Percentiles rank a stretch among this genome's conserved stretches.
phyloP scores from a whole-genome alignment of 305 asterid genomes.

The Nicotiana rustica region DNA sequence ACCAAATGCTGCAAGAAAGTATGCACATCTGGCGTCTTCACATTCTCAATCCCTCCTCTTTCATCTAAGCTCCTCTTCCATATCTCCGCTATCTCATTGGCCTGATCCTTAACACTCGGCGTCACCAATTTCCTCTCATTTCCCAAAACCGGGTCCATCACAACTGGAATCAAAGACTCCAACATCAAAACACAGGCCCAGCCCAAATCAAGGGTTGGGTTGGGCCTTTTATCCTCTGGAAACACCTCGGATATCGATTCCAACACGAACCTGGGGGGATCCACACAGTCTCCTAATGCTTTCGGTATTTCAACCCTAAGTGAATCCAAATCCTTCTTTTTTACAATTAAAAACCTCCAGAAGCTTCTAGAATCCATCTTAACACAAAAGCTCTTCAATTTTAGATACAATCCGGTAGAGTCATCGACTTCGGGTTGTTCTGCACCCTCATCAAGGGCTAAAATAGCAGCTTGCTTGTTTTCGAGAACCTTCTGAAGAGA shows the following conservation, averaged over 20 bases:
- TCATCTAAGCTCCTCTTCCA: constrained; percentile 99
- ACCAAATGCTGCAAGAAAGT: constrained; percentile 97
- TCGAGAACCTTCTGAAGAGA: constrained; percentile 53
- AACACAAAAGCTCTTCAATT: constrained; percentile 60
- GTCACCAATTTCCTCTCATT: constrained; percentile 93
- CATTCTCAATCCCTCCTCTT: constrained; percentile 95
- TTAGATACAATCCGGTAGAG: constrained; percentile 65
- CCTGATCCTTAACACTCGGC: constrained; percentile 76
- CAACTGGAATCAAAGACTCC: constrained; percentile 91
- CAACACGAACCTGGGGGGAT: constrained; percentile 90
- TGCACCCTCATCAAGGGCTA: neutral
- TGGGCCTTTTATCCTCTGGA: constrained; percentile 62
- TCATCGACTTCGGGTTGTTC: constrained; percentile 68
- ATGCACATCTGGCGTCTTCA: constrained; percentile 94
- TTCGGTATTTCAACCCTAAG: constrained; percentile 68
- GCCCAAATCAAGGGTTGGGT: constrained; percentile 71
- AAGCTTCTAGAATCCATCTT: constrained; percentile 73
- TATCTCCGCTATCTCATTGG: constrained; percentile 82
- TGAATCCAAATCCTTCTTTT: constrained; percentile 83
- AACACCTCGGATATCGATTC: constrained; percentile 96
- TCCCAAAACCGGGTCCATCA: constrained; percentile 91
- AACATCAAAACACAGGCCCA: constrained; percentile 97
- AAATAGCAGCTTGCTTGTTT: constrained; percentile 39
- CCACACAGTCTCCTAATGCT: constrained; percentile 77
- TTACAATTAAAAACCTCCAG: constrained; percentile 71